phyloP scores from a whole-genome alignment of 192 early-diverging fungal genomes.

The Backusella luteola region DNA sequence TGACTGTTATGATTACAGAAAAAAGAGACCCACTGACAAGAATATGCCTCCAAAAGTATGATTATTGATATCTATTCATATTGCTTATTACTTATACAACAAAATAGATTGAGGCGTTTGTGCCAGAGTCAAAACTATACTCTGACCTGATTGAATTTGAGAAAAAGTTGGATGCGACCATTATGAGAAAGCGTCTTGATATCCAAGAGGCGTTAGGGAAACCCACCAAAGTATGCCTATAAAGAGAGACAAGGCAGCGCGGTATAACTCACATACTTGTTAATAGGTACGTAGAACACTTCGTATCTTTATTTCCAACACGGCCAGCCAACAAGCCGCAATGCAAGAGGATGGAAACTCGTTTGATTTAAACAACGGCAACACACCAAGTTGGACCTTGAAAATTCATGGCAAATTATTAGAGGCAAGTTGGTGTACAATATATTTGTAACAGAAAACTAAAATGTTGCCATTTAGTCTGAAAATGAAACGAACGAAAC shows the following conservation, averaged over 20 bases:
- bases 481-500: constrained; percentile 47
- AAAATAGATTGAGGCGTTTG: constrained; percentile 78
- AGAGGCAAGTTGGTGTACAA: constrained; percentile 40
- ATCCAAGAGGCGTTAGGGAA: constrained; percentile 82
- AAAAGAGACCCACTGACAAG: constrained; percentile 19
- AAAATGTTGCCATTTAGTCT: constrained; percentile 25
- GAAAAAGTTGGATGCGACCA: constrained; percentile 82
- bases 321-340: constrained; percentile 71
- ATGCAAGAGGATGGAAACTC: constrained; percentile 42
- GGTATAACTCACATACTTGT: background rate
- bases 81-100: no score
- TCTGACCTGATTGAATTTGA: constrained; percentile 86
- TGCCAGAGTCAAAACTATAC: constrained; percentile 91
- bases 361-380: constrained; percentile 46
- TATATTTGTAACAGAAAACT: constrained; percentile 37
- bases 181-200: constrained; percentile 88
- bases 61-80: background rate
- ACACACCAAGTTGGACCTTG: constrained; percentile 86
- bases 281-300: constrained; percentile 64
- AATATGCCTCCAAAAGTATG: constrained; percentile 32
- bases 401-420: constrained; percentile 86
- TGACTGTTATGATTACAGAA: background rate
- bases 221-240: constrained; percentile 48
- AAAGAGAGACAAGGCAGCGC: background rate
- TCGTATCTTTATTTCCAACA: constrained; percentile 88